Evolutionary conservation across 192 early-diverging fungal species (phyloP).

Genomic region (Haplosporangium gracile): DNA sequence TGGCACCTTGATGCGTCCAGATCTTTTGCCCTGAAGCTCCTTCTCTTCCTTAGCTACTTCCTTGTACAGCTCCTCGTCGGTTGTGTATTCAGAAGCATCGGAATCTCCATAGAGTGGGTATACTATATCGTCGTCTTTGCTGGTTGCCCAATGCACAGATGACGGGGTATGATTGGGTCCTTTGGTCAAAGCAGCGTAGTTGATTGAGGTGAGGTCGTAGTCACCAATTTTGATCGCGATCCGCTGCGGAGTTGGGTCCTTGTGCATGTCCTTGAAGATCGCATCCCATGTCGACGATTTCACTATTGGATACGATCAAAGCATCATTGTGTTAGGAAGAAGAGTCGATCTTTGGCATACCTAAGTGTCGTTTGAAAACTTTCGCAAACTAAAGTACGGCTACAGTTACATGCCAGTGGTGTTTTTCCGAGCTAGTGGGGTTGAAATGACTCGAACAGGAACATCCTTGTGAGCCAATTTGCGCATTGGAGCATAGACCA

Average conservation of each 20-base stretch:
- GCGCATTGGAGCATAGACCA: conserved; percentile 28
- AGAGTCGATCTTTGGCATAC: neutral
- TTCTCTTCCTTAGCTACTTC: conserved; percentile 39
- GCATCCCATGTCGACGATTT: conserved; percentile 30
- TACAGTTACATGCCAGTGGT: neutral
- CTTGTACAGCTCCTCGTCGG: conserved; percentile 42
- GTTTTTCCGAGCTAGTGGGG: neutral
- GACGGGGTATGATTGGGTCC: neutral
- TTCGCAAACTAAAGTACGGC: neutral
- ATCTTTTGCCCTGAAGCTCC: neutral
- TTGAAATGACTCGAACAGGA: conserved; percentile 27
- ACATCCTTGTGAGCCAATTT: conserved; percentile 16
- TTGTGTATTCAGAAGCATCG: conserved; percentile 44
- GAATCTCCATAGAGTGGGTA: conserved; percentile 47
- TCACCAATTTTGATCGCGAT: conserved; percentile 6
- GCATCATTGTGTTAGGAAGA: neutral
- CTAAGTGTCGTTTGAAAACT: neutral
- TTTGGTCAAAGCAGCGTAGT: conserved; percentile 26
- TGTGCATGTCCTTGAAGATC: conserved; percentile 9
- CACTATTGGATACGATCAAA: neutral
- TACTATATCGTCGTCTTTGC: conserved; percentile 8
- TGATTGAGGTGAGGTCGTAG: conserved; percentile 25
- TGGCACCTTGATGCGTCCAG: neutral
- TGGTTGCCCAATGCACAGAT: neutral
- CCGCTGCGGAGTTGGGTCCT: neutral